Evolutionary conservation across 306 rosid species (phyloP), one percentile per base, ranked within the genome.

Genomic region (Casuarina equisetifolia): DNA sequence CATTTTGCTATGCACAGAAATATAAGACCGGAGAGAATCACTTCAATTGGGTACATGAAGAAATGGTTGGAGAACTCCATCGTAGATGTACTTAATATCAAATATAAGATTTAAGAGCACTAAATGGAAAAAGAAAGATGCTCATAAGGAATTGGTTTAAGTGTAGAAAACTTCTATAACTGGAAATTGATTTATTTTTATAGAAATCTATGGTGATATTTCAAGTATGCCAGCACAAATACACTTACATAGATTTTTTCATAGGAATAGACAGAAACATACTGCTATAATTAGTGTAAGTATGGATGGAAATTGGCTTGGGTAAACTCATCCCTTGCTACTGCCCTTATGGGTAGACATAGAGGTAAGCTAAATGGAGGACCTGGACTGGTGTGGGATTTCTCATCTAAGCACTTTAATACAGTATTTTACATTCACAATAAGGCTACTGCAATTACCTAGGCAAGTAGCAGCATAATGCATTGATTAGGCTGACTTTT

Each of bases 1-100:
- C 40, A 20, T 12, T 54, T 76, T 77, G 45, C 19, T 67, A 19
- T 55, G 1, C 55, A 35, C 35, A 46, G 72, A 58, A 76, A 77
- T 48, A 40, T 71, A 32, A 5, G 38, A 38, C n/a, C 10, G 17
- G 73, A 63, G 79, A 45, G 40, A 35, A 36, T 63, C 12, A 40
- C 69, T 63, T 44, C 35, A 20, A 67, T 9, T 67, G 35, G 13
- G 9, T 16, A 35, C 16, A 2, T n/a, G 9, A 67, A 67, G 71
- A 42, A 40, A 67, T 67, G 55, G 36, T 76, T 63, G 17, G 25
- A n/a, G 38, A 17, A 11, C 6, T 36, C 35, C 6, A 48, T 40
- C 11, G 39, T 13, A 38, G 4, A 15, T 5, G 69, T 38, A 63
- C 16, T 39, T 63, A 38, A 15, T 63, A 38, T 44, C 44, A 4